Percentiles rank a stretch among this genome's conserved stretches.
Conservation (phyloP, 768 basidiomycete genomes). For the Hebeloma cylindrosporum region DNA sequence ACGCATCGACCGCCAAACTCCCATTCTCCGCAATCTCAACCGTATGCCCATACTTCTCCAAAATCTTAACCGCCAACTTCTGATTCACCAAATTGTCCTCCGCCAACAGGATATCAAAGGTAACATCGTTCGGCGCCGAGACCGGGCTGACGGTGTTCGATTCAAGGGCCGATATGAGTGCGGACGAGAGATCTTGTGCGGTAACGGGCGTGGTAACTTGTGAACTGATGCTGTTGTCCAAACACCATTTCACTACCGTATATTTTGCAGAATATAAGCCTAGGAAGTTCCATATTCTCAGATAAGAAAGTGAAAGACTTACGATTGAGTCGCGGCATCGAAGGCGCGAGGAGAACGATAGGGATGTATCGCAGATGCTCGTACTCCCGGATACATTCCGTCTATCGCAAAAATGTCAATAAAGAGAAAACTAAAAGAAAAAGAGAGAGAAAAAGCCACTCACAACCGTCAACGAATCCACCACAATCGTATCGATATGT, state of each 20-base stretch:
- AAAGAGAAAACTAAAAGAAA: conserved; percentile 3
- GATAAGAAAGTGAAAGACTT: conserved; percentile 29
- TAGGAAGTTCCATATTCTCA: neutral
- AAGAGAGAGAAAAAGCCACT: conserved; percentile 34
- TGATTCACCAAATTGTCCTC: conserved; percentile 97
- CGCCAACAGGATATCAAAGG: conserved; percentile 91
- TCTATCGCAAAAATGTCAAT: conserved; percentile 44
- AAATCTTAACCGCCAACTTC: conserved; percentile 93
- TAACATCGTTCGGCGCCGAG: conserved; percentile 79
- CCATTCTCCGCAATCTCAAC: conserved; percentile 99
- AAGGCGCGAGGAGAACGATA: conserved; percentile 85
- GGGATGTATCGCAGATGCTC: conserved; percentile 97
- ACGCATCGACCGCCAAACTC: conserved; percentile 87
- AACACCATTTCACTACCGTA: conserved; percentile 97
- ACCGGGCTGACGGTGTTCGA: conserved; percentile 91
- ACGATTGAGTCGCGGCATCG: conserved; percentile 75
- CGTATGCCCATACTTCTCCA: conserved; percentile 93
- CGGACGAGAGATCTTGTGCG: conserved; percentile 86
- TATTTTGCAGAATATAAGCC: conserved; percentile 18
- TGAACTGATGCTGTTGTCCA: conserved; percentile 94
- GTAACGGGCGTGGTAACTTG: conserved; percentile 91
- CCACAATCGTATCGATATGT: conserved; percentile 93
- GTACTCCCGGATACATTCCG: conserved; percentile 84
- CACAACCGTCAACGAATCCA: conserved; percentile 85
- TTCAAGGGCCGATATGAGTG: conserved; percentile 91